These are phyloP conservation scores for Saturnispora gosingensis DNA, from an alignment of 805 yeast genomes.

Conservation along the genomic window DNA sequence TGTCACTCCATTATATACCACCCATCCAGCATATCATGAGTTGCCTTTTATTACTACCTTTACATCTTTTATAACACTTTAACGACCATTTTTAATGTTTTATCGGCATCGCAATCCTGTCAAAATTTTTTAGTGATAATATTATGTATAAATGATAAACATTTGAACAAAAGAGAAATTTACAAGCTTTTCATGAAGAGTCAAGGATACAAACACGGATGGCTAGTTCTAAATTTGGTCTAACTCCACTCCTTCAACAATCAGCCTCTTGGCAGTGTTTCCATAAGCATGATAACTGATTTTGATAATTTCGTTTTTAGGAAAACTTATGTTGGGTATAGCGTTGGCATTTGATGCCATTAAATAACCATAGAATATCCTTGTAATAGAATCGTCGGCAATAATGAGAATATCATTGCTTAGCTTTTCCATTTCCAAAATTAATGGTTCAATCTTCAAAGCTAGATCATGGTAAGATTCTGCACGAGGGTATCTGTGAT, in stretches of 20 bases:
- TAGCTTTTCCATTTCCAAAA: slow-evolving; percentile 89
- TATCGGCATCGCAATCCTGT: no score
- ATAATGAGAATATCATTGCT: slow-evolving; percentile 80
- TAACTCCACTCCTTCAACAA: slow-evolving; percentile 25
- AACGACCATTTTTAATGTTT: not conserved
- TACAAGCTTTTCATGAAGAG: not conserved
- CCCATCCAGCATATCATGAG: not conserved
- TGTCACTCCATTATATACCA: not conserved
- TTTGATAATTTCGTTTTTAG: slow-evolving; percentile 77
- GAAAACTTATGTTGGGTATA: slow-evolving; percentile 71
- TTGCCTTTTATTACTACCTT: not conserved
- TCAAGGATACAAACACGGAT: no score
- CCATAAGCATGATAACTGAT: slow-evolving; percentile 80
- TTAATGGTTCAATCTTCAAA: slow-evolving; percentile 83
- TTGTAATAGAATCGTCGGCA: slow-evolving; percentile 85
- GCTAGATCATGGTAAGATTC: slow-evolving; percentile 97
- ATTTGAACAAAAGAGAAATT: not conserved
- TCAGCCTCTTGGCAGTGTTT: slow-evolving; percentile 52
- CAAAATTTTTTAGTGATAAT: not conserved
- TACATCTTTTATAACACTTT: not conserved
- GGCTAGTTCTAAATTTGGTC: slow-evolving; percentile 3
- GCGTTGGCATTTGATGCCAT: slow-evolving; percentile 87
- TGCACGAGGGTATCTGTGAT: slow-evolving; percentile 82
- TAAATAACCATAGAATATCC: slow-evolving; percentile 87
- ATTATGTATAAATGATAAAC: not conserved